Percentiles rank a stretch among this genome's conserved stretches.
Evolutionary conservation across 2,329 filamentous ascomycete species (phyloP).

Genomic region (Amauroascus verrucosus): DNA sequence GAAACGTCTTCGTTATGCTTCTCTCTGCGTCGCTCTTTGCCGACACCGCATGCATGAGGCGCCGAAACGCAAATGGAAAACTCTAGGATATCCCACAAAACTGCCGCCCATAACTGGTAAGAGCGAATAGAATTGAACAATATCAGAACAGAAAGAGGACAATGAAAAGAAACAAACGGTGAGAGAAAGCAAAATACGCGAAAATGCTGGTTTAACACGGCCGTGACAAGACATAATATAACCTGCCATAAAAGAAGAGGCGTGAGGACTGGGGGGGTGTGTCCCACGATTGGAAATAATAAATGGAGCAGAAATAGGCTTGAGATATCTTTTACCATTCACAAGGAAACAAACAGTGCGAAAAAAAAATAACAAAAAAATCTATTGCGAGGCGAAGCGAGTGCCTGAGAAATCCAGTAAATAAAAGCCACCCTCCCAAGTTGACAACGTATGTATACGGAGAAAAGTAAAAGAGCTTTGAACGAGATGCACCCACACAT

Average conservation of each 20-base stretch:
- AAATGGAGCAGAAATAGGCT: background rate
- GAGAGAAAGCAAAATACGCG: no score
- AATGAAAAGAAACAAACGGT: background rate
- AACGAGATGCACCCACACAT: constrained; percentile 12
- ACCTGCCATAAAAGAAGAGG: background rate
- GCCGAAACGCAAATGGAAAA: background rate
- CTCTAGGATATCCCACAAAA: background rate
- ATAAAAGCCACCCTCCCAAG: constrained; percentile 8
- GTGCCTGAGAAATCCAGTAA: constrained; percentile 5
- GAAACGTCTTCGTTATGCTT: no score
- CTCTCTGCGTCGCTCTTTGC: background rate
- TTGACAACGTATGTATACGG: constrained; percentile 10
- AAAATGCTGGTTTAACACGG: constrained; percentile 13
- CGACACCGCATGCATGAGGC: background rate
- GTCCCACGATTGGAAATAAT: background rate
- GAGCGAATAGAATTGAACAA: background rate
- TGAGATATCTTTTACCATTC: background rate
- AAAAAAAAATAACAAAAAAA: constrained; percentile 3
- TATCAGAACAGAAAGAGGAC: background rate
- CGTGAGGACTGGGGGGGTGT: background rate
- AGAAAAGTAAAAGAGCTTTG: background rate
- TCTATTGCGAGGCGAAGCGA: constrained; percentile 2
- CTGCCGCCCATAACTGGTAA: no score
- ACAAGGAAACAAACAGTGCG: background rate
- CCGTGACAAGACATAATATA: constrained; percentile 15